Base-by-base conservation (phyloP, 169 alveolate genomes). In the Eimeria maxima region DNA sequence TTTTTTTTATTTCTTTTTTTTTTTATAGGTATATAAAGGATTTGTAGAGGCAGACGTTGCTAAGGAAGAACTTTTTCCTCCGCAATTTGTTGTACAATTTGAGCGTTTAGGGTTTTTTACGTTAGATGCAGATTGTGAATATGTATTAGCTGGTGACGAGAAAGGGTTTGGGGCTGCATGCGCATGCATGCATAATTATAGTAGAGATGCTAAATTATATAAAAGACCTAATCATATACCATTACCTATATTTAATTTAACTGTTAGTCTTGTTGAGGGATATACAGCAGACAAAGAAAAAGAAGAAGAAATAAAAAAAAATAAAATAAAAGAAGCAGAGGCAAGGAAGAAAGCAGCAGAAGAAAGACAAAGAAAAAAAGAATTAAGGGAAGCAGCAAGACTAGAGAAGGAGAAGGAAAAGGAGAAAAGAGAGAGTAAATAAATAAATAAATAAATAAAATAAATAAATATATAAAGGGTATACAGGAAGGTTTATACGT, bases 41-140 rank as follows among this genome's bases (percentile, higher is more conserved):
- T 55, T 84, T 44, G 96, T 86, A 53, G 95, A 94, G 95, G 47
- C 53, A 5, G 57, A 81, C 47, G 92, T 44, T 5, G 81, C 67
- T 14, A 33, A 38, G 27, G 33, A 47, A 53, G 44, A 8, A 29
- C 42, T 44, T 18, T 86, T 86, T 71, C 91, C 95, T 47, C 88
- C 95, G 2, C 95, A 90, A 90, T 50, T 84, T 14, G 65, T 95
- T 44, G 24, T 98, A 53, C 99, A 98, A 71, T 98, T 98, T 90
- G 99, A 98, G 92, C 97, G 99, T 8, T 89, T 97, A 16, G 99
- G 99, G 20, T 98, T 95, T 97, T 98, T 98, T 96, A 96, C 98
- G 24, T 97, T 95, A 81, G 99, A 98, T 95, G 93, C 74, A 16
- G 97, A 92, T 13, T 76, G 87, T 47, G 87, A 76, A 45, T 76